Base-by-base conservation (phyloP, 352 stramenopile species). In the Pythium aquatile region DNA sequence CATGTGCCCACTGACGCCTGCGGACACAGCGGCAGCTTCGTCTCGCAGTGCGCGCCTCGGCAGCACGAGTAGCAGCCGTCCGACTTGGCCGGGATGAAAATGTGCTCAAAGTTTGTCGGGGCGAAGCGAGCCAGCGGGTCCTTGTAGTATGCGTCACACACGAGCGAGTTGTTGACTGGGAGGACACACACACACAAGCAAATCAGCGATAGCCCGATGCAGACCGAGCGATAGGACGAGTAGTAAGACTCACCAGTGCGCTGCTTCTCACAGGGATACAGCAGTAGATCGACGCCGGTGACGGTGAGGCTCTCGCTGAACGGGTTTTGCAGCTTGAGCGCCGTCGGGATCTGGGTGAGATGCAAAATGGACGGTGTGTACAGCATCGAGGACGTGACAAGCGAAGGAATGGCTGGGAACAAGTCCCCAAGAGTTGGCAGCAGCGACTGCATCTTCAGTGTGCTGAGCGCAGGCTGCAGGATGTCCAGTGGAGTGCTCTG, bases 251-350 rank as follows among this genome's bases (percentile, higher is more conserved):
- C 42, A 91, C 80, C 77, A 61, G 68, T 73, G 58, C 62, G 61
- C 55, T 94, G 86, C 17, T 79, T 73, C 65, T 90, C 68, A 44
- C 86, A 95, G 20, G 86, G 86, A 60, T 90, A 95, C 20, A 95
- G 62, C 70, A 86, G 53, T 26, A 95, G 55, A 58, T 93, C 83
- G 9, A 89, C 77, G 6, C 42, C 66, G 7, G 73, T 85, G 39
- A 95, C 70, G 9, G 81, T 89, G 61, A 95, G 93, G 42, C 63
- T 81, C 65, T 93, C 81, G 61, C 74, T 88, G 63, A 95, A 95
- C 17, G 86, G 84, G 51, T 95, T 95, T 1, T 83, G 81, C 60
- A 95, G 57, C 58, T 87, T 75, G 14, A 95, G 69, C 30, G 86
- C 78, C 8, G 83, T 93, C 24, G 84, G 81, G 40, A 95, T 87